These are phyloP conservation scores for Polytolypa hystricis DNA, from an alignment of 2,329 filamentous ascomycete species.

Conservation along the genomic window DNA sequence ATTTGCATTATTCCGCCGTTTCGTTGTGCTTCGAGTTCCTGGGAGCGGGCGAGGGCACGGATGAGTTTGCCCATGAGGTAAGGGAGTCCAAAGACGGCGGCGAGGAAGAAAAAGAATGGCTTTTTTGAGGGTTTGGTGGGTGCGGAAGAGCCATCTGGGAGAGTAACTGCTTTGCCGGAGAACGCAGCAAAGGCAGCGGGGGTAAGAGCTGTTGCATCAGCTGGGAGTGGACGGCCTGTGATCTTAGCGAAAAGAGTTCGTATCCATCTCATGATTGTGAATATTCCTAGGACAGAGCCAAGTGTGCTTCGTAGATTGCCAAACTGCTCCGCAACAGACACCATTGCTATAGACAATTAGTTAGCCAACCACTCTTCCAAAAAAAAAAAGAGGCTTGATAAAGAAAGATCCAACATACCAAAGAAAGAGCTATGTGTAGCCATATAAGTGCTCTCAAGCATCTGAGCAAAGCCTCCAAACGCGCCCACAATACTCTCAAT, in stretches of 20 bases:
- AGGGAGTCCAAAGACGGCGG: constrained; percentile 87
- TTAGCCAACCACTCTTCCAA: constrained; percentile 6
- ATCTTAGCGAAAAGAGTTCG: constrained; percentile 83
- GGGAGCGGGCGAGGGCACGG: constrained; percentile 65
- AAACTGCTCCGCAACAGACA: constrained; percentile 95
- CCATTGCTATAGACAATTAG: constrained; percentile 60
- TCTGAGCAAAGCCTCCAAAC: constrained; percentile 95
- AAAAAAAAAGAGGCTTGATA: neutral
- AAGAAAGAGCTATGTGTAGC: constrained; percentile 98
- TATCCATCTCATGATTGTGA: constrained; percentile 90
- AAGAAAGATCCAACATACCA: constrained; percentile 47
- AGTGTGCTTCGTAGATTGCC: constrained; percentile 86
- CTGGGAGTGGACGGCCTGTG: constrained; percentile 81
- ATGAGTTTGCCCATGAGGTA: constrained; percentile 98
- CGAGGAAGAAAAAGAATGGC: constrained; percentile 88
- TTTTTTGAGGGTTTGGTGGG: constrained; percentile 76
- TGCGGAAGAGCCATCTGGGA: constrained; percentile 55
- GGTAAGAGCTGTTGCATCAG: constrained; percentile 74
- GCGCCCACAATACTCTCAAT: constrained; percentile 94
- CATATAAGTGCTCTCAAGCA: constrained; percentile 99
- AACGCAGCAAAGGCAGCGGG: constrained; percentile 87
- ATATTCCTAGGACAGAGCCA: constrained; percentile 88
- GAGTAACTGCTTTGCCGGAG: constrained; percentile 48
- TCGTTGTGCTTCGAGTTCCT: constrained; percentile 61
- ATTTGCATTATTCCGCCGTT: constrained; percentile 42